Evolutionary conservation across 2,329 filamentous ascomycete species (phyloP), one percentile per base, ranked within the genome.

Genomic region (Nothomitra cinnamomea): DNA sequence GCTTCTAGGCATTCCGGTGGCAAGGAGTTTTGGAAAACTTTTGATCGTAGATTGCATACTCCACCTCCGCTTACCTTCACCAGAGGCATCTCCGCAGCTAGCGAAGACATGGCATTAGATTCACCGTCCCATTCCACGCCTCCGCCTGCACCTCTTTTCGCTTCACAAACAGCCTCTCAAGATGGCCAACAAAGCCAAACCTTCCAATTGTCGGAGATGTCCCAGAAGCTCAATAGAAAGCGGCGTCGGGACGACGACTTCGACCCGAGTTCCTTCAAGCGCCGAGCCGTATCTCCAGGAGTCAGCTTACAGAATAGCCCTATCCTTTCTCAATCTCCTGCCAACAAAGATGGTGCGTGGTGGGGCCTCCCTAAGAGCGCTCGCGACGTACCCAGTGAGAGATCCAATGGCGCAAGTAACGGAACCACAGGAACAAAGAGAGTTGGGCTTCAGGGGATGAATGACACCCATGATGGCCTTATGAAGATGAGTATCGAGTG

Each of bases 401-500:
- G 62, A 55, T 59, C 45, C 58, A 62, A 55, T 54, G 59, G 61
- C 45, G 62, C 62, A 28, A 28, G 24, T 5, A 52, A 50, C 17
- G 32, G 32, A 25, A 51, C 28, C 15, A n/a, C 53, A 17, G 49
- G 55, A 22, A 57, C 66, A 55, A 76, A 82, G 72, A 57, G 86
- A 35, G 74, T 94, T 13, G 87, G 87, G 7, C 76, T 94, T 60
- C 89, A 95, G 67, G 87, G 89, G 1, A 95, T 96, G 89, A 84
- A 79, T 17, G 90, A 95, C 67, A 90, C 90, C n/a, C 87, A 87
- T 64, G 90, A 95, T 65, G 86, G 88, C 1, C 74, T 95, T 58
- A 95, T 95, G 83, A 88, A 90, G 61, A 92, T 96, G 85, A 95
- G 86, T 66, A 95, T 95, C 62, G 89, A 95, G 66, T 95, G 70